Evolutionary conservation across 208 protist genomes (phyloP).

Genomic region (Acanthamoeba comandoni): DNA sequence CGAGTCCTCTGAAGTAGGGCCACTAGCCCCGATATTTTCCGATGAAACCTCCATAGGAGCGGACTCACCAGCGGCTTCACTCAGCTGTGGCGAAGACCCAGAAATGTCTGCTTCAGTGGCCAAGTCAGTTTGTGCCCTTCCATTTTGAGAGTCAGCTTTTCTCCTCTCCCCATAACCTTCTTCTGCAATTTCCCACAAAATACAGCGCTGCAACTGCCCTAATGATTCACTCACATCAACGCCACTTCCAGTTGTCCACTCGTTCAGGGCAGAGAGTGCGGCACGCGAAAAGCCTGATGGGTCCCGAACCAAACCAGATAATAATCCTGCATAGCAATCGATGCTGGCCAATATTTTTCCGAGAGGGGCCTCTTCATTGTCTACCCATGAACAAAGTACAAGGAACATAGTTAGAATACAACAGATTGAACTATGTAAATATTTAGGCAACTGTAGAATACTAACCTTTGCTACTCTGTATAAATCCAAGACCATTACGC

Average conservation of each 20-base stretch:
- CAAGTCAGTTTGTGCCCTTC: not conserved
- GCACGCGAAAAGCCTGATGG: conserved; percentile 25
- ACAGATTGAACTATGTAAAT: not conserved
- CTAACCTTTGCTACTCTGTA: conserved; percentile 6
- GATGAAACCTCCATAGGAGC: not conserved
- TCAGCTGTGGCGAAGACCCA: not conserved
- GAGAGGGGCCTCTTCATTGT: not conserved
- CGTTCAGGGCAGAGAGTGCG: not conserved
- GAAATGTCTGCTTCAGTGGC: not conserved
- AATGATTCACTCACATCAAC: not conserved
- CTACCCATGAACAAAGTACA: not conserved
- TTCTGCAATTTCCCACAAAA: conserved; percentile 65
- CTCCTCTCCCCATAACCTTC: conserved; percentile 25
- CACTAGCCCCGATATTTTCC: not conserved
- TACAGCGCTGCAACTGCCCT: conserved; percentile 60
- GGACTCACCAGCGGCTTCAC: not conserved
- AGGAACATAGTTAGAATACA: not conserved
- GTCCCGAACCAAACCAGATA: conserved; percentile 46
- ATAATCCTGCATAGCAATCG: conserved; percentile 20
- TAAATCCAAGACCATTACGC: conserved; percentile 36
- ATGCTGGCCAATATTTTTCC: conserved; percentile 40
- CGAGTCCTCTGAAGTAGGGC: not conserved
- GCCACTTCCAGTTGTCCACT: conserved; percentile 43
- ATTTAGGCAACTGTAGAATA: not conserved
- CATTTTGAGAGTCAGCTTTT: not conserved